Evolutionary conservation across 768 basidiomycete genomes (phyloP).

Genomic region (Erythrobasidium yunnanense): DNA sequence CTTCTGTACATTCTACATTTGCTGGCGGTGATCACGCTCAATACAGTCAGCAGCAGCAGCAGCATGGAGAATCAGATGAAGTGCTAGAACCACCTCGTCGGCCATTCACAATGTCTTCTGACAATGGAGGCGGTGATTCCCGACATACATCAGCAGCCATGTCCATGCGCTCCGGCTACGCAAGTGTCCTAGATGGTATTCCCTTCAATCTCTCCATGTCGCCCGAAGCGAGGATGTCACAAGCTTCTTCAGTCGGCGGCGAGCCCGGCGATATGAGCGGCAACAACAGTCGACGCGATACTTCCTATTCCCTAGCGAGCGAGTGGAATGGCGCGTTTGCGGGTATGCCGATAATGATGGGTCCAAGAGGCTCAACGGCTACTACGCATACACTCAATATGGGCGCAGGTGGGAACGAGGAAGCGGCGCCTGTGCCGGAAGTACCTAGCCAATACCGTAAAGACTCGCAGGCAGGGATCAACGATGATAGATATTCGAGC

Average conservation of each 20-base stretch:
- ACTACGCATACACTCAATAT: too few relatives aligned
- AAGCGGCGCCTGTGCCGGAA: constrained; percentile 11
- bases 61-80: constrained; percentile 21
- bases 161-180: constrained; percentile 35
- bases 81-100: constrained; percentile 33
- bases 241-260: constrained; percentile 5
- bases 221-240: constrained; percentile 9
- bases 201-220: constrained; percentile 35
- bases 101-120: constrained; percentile 29
- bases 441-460: neutral
- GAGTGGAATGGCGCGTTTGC: constrained; percentile 27
- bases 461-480: neutral
- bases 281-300: too few relatives aligned
- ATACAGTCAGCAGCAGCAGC: too few relatives aligned
- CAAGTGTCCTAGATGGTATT: constrained; percentile 33
- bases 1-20: too few relatives aligned
- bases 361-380: too few relatives aligned
- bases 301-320: constrained; percentile 13
- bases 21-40: too few relatives aligned
- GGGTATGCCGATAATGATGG: constrained; percentile 24
- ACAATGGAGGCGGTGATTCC: constrained; percentile 14
- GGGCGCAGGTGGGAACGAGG: too few relatives aligned
- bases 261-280: too few relatives aligned
- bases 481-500: neutral
- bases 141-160: constrained; percentile 21